Evolutionary conservation across 495 filamentous ascomycete genomes (phyloP).

Genomic region (Xylaria cubensis): DNA sequence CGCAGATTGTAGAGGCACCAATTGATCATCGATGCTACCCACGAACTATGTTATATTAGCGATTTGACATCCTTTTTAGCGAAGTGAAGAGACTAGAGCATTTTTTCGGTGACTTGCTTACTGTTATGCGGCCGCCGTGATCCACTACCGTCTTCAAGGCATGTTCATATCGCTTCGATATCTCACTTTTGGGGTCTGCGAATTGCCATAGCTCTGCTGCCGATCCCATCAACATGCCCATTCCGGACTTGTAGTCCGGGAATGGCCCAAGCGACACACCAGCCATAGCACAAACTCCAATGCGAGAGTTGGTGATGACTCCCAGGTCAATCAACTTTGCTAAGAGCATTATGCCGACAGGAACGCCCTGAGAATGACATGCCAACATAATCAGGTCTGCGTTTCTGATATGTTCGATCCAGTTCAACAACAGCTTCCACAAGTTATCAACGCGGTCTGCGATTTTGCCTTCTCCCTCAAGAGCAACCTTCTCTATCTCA

Average conservation of each 20-base stretch:
- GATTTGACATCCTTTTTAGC: conserved; percentile 2
- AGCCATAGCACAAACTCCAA: conserved; percentile 66
- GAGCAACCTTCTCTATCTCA: conserved; percentile 86
- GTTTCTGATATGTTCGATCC: conserved; percentile 86
- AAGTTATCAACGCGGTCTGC: conserved; percentile 85
- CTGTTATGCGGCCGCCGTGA: conserved; percentile 79
- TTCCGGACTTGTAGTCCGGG: conserved; percentile 79
- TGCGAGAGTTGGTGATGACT: conserved; percentile 69
- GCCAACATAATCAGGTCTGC: conserved; percentile 90
- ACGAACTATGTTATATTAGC: conserved; percentile 46
- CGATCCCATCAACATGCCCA: conserved; percentile 77
- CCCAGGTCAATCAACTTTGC: conserved; percentile 85
- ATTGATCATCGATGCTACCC: conserved; percentile 95
- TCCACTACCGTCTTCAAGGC: conserved; percentile 73
- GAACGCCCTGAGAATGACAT: conserved; percentile 94
- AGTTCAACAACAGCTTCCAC: conserved; percentile 93
- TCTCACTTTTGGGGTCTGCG: conserved; percentile 74
- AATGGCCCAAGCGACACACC: conserved; percentile 95
- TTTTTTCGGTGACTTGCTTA: conserved; percentile 30
- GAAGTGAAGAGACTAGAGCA: not conserved
- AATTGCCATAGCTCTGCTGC: conserved; percentile 95
- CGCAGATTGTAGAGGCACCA: conserved; percentile 84
- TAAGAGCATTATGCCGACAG: conserved; percentile 91
- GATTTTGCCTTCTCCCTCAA: conserved; percentile 98
- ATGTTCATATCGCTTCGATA: conserved; percentile 81